Percentiles rank a stretch among this genome's conserved stretches.
Conservation (phyloP, 2,329 filamentous ascomycete genomes). For the Cytospora piceicola region DNA sequence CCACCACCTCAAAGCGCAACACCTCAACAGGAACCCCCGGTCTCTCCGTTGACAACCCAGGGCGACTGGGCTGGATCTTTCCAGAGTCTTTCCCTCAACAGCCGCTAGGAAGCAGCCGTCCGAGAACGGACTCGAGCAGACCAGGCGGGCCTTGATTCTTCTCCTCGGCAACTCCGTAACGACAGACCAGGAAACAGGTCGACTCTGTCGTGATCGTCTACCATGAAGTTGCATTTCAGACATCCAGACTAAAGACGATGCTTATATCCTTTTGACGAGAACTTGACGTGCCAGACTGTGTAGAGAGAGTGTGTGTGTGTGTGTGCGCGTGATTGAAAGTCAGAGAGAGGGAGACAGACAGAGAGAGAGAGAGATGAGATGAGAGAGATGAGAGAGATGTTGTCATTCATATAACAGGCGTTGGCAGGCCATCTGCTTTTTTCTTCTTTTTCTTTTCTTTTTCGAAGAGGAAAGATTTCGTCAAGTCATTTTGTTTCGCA, state of each 20-base stretch:
- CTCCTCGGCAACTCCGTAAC: not conserved
- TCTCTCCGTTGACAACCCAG: conserved; percentile 48
- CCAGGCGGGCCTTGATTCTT: not conserved
- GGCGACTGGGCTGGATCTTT: conserved; percentile 67
- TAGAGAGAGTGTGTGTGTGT: no score
- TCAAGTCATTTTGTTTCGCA: conserved; percentile 17
- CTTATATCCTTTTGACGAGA: conserved; percentile 28
- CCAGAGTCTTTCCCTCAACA: conserved; percentile 74
- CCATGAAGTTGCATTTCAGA: conserved; percentile 24
- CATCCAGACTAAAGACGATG: conserved; percentile 20
- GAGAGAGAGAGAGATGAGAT: no score
- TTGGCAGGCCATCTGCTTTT: conserved; percentile 29
- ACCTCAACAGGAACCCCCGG: conserved; percentile 44
- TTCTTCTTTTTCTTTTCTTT: conserved; percentile 30
- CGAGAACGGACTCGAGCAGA: not conserved
- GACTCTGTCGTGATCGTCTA: conserved; percentile 16
- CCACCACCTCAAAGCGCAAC: conserved; percentile 45
- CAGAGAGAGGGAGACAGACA: conserved; percentile 11
- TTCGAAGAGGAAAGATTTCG: conserved; percentile 31
- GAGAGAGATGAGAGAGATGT: conserved; percentile 13
- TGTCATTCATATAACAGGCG: conserved; percentile 25
- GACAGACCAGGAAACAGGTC: conserved; percentile 20
- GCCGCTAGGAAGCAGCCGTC: conserved; percentile 46
- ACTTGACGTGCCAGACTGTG: conserved; percentile 29
- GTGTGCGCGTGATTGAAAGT: no score